Percentiles rank a stretch among this genome's conserved stretches.
These are phyloP conservation scores for Lactarius trivialis DNA, from an alignment of 768 basidiomycete genomes.

Conservation along the genomic window DNA sequence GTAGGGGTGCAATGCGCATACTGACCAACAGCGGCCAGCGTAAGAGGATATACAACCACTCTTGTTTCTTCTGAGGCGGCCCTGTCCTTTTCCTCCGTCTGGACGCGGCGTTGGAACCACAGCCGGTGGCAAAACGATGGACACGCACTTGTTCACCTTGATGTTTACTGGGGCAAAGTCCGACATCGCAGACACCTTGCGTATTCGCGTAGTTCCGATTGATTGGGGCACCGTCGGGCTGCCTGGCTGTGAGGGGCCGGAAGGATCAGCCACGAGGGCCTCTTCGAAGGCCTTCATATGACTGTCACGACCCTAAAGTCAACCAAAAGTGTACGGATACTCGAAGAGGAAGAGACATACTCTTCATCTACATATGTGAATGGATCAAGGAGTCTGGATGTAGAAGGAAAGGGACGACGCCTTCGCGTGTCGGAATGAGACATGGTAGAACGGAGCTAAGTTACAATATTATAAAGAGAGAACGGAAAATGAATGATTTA, in stretches of 20 bases:
- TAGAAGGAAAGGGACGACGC: constrained; percentile 1
- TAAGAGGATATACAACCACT: constrained; percentile 69
- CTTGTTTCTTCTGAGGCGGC: constrained; percentile 43
- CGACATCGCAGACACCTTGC: constrained; percentile 76
- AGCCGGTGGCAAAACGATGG: not conserved
- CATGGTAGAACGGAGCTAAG: not conserved
- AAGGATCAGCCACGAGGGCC: constrained; percentile 57
- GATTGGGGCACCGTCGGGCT: constrained; percentile 21
- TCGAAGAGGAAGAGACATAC: constrained; percentile 37
- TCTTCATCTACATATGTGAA: constrained; percentile 55
- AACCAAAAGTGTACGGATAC: constrained; percentile 5
- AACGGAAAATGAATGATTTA: not conserved
- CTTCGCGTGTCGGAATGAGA: constrained; percentile 4
- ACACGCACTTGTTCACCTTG: constrained; percentile 61
- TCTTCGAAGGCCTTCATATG: constrained; percentile 73
- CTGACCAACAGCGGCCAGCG: constrained; percentile 84
- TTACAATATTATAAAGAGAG: constrained; percentile 20
- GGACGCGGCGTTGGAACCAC: not conserved
- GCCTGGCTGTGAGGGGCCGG: constrained; percentile 28
- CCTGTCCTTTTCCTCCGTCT: constrained; percentile 35
- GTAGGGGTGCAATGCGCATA: not conserved
- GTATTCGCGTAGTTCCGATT: constrained; percentile 43
- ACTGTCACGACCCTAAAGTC: constrained; percentile 28
- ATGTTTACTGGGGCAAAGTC: constrained; percentile 91
- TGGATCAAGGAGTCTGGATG: constrained; percentile 13